Conservation (phyloP, 129 eudicot species). For the Saussurea involucrata region DNA sequence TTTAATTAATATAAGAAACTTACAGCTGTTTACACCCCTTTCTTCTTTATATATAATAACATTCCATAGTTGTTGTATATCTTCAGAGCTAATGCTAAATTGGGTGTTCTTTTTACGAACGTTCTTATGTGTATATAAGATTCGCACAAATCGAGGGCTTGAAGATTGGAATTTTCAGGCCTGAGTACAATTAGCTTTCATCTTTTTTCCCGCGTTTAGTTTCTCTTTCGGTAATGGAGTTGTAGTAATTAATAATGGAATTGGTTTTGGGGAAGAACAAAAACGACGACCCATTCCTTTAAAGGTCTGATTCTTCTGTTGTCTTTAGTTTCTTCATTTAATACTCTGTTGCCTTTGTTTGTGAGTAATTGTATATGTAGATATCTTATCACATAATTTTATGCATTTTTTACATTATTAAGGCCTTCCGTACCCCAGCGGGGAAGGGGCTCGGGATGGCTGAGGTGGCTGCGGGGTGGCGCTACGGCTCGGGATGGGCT, state of each 20-base stretch:
- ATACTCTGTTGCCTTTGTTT: conserved; percentile 9
- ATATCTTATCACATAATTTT: too few species aligned
- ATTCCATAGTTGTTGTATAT: conserved; percentile 7
- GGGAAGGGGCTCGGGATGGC: too few species aligned
- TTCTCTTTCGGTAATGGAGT: conserved; percentile 14
- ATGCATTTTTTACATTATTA: too few species aligned
- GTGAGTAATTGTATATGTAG: too few species aligned
- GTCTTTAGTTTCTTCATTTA: conserved; percentile 3
- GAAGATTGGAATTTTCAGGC: conserved; percentile 18
- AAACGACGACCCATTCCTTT: conserved; percentile 21
- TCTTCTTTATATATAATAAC: neutral
- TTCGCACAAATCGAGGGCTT: conserved; percentile 35
- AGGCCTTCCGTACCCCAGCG: too few species aligned
- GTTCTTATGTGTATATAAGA: conserved; percentile 25
- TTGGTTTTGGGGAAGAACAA: conserved; percentile 12
- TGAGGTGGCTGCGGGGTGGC: too few species aligned
- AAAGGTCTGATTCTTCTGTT: conserved; percentile 33
- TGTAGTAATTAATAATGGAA: conserved; percentile 23
- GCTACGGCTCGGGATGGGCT: too few species aligned
- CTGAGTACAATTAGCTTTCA: conserved; percentile 8
- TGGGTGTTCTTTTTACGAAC: conserved; percentile 16
- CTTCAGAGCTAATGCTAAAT: conserved; percentile 8
- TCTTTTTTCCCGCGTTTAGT: conserved; percentile 18
- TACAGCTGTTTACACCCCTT: conserved; percentile 12
- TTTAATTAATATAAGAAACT: conserved; percentile 13